Base-by-base conservation (phyloP, 2,329 filamentous ascomycete species). In the Botrytis deweyae region DNA sequence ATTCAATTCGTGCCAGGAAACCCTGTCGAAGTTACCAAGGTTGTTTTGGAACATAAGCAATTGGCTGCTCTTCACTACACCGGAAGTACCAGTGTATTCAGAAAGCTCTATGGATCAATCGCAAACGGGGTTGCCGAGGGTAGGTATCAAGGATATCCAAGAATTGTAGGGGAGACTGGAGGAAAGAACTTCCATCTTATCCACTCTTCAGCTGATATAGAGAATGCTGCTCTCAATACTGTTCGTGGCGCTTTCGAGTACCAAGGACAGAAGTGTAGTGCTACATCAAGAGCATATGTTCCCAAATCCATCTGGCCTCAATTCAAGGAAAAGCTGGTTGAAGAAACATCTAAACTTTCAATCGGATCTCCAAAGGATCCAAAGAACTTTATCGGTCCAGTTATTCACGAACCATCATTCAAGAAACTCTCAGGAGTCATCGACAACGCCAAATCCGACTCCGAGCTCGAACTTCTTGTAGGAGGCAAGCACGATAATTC, bases 31-130 rank as follows among this genome's bases (percentile, higher is more conserved):
- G 89, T 98, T 74, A 98, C 95, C 73, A 90, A 91, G 81, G 87
- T 88, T 58, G 92, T 93, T 22, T 88, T 98, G 61, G 87, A 87
- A 70, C 93, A 96, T 86, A 89, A 86, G 77, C 87, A 97, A 75
- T 97, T 98, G 79, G 92, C 94, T 16, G 92, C 93, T n/a, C 89
- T 98, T 42, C 94, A 98, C 86, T 98, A 95, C 86, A 98, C 95
- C 0, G 95, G 95, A 75, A 96, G 92, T 85, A 98, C 95, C 0
- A 90, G 90, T 68, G 93, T 98, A 40, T 98, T 98, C 90, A 92
- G 94, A 75, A 90, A 90, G 80, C 87, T 98, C 18, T 97, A 96
- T 82, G 93, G 93, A 25, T 89, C 93, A 82, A 97, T 98, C 79
- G 93, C 93, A 18, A 86, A 88, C 76, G 93, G 92, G 49, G 91